These are phyloP conservation scores for Fusarium haematococcum DNA, from an alignment of 2,329 filamentous ascomycete genomes.

Conservation along the genomic window DNA sequence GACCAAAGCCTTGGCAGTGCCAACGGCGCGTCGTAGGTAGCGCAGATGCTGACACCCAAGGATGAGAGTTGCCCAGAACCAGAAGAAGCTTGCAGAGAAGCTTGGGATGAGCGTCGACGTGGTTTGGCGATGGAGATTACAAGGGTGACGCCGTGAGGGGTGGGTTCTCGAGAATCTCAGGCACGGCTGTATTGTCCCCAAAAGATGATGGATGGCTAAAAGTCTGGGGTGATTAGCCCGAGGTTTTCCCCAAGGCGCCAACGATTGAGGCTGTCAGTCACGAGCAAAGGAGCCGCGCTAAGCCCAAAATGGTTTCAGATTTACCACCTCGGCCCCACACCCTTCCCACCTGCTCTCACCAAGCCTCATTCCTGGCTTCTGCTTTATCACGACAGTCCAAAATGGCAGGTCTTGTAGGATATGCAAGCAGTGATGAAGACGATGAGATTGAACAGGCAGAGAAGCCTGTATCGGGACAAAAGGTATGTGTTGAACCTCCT, in stretches of 20 bases:
- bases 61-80: background rate
- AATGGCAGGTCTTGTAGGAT: slow-evolving; percentile 61
- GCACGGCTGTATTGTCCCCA: slow-evolving; percentile 7
- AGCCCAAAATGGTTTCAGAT: slow-evolving; percentile 23
- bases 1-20: slow-evolving; percentile 38
- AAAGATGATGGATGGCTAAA: slow-evolving; percentile 25
- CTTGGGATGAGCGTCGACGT: slow-evolving; percentile 6
- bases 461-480: slow-evolving; percentile 1
- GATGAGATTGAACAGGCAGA: slow-evolving; percentile 47
- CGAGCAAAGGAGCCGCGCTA: slow-evolving; percentile 29
- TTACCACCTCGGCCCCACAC: slow-evolving; percentile 24
- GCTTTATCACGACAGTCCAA: slow-evolving; percentile 28
- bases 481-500: slow-evolving; percentile 17
- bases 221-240: slow-evolving; percentile 27
- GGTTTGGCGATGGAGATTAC: slow-evolving; percentile 11
- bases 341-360: slow-evolving; percentile 7
- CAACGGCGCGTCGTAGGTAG: slow-evolving; percentile 22
- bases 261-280: background rate
- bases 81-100: background rate
- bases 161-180: slow-evolving; percentile 10
- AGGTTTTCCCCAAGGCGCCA: slow-evolving; percentile 24
- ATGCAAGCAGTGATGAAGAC: slow-evolving; percentile 65
- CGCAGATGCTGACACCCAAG: slow-evolving; percentile 10
- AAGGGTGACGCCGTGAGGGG: slow-evolving; percentile 24
- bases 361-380: background rate